Evolutionary conservation across 306 rosid genomes (phyloP), one percentile per base, ranked within the genome.

Genomic region (Sechiopsis laciniata): DNA sequence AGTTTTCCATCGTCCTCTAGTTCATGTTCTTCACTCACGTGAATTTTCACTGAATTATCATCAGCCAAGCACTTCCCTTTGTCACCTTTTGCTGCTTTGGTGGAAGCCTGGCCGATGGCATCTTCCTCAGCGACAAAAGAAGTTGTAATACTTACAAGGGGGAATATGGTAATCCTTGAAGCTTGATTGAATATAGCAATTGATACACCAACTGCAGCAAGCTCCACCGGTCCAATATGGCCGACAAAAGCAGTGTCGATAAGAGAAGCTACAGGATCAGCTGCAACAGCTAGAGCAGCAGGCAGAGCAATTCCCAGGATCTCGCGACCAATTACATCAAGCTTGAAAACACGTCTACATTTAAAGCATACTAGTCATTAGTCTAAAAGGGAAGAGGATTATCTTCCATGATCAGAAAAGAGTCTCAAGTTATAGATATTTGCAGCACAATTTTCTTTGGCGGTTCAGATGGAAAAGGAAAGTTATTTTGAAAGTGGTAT

Each of bases 61-160:
- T 86, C 83, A 74, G 14, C 58, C 56, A 60, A 82, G 22, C 74
- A 58, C 64, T 78, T 82, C 54, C 22, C 67, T 22, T 71, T 40
- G 26, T 80, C 77, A 74, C 42, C 51, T 75, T 86, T 80, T 7
- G 72, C 84, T 60, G 82, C 81, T 72, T 64, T 80, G 7, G 3
- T 55, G 24, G 77, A 76, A 51, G 83, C 64, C 13, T 72, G 82
- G 8, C 79, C 48, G 48, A 42, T 42, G 12, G 48, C 48, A 24
- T 87, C 96, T 82, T 94, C 99, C 84, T 94, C 97, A 1, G 99
- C 99, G 2, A 94, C 99, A 82, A 94, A 94, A 16, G 97, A 94
- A 57, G 99, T 94, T 6, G 99, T 91, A 67, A 94, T 87, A 55
- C 99, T 94, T 2, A 94, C 96, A n/a, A 94, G 60, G 55, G 99